These are phyloP conservation scores for Bipolaris bicolor DNA, from an alignment of 2,329 filamentous ascomycete genomes.

Conservation along the genomic window DNA sequence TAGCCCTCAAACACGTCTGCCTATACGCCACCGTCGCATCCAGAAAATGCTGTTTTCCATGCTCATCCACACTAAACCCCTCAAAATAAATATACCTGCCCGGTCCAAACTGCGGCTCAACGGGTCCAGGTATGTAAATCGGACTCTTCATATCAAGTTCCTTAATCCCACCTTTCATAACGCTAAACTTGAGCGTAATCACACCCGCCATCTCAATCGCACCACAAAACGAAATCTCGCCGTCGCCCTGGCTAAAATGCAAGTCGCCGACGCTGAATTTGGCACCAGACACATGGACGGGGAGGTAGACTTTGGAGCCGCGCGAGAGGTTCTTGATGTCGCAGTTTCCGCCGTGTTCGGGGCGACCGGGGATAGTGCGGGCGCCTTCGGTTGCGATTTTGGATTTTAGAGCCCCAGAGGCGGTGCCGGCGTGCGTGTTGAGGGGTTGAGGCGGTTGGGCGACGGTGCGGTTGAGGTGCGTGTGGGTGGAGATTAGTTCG, in stretches of 20 bases:
- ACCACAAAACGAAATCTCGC: slow-evolving; percentile 77
- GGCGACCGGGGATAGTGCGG: slow-evolving; percentile 80
- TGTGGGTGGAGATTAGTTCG: slow-evolving; percentile 74
- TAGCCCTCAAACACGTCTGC: slow-evolving; percentile 76
- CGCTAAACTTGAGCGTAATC: slow-evolving; percentile 88
- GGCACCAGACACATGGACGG: slow-evolving; percentile 83
- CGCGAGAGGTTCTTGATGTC: slow-evolving; percentile 87
- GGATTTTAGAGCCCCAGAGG: slow-evolving; percentile 62
- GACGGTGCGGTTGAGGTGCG: slow-evolving; percentile 67
- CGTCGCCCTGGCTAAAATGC: slow-evolving; percentile 87
- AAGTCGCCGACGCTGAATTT: slow-evolving; percentile 91
- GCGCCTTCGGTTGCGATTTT: slow-evolving; percentile 83
- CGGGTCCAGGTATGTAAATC: slow-evolving; percentile 84
- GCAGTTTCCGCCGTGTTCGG: slow-evolving; percentile 88
- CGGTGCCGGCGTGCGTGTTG: slow-evolving; percentile 76
- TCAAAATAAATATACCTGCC: slow-evolving; percentile 84
- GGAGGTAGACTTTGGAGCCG: slow-evolving; percentile 83
- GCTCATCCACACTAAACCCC: slow-evolving; percentile 86
- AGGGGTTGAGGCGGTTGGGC: slow-evolving; percentile 75
- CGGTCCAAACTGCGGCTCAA: slow-evolving; percentile 86
- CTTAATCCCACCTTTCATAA: slow-evolving; percentile 80
- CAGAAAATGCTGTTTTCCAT: slow-evolving; percentile 87
- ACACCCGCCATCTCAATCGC: slow-evolving; percentile 94
- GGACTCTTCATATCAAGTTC: slow-evolving; percentile 80
- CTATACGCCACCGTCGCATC: slow-evolving; percentile 87